Evolutionary conservation across 2,329 filamentous ascomycete species (phyloP).

Genomic region (Microsporum audouinii): DNA sequence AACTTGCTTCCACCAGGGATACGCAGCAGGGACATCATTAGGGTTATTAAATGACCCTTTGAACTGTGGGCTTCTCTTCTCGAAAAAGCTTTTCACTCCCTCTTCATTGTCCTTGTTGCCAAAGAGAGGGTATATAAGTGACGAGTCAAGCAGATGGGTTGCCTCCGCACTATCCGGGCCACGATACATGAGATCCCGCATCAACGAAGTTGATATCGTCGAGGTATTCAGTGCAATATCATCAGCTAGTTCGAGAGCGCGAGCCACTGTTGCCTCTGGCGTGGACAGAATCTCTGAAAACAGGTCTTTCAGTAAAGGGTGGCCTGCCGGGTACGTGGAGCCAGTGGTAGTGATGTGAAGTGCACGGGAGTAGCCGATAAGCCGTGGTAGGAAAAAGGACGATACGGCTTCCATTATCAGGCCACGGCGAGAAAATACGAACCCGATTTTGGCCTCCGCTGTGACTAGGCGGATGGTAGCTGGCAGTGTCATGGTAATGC

Average conservation of each 20-base stretch:
- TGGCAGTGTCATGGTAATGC: constrained; percentile 49
- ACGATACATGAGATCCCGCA: constrained; percentile 59
- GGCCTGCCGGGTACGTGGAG: constrained; percentile 44
- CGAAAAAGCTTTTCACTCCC: constrained; percentile 56
- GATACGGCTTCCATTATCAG: constrained; percentile 61
- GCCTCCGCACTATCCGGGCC: constrained; percentile 49
- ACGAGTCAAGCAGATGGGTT: constrained; percentile 55
- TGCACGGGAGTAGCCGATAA: constrained; percentile 55
- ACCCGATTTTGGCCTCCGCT: constrained; percentile 54
- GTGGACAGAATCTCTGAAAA: constrained; percentile 55
- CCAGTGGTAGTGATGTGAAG: constrained; percentile 58
- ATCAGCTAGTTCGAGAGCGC: constrained; percentile 54
- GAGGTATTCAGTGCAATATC: constrained; percentile 59
- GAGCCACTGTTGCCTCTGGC: constrained; percentile 49
- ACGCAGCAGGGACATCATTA: constrained; percentile 47
- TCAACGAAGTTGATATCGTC: constrained; percentile 51
- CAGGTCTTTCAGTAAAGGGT: constrained; percentile 44
- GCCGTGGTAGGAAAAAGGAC: constrained; percentile 59
- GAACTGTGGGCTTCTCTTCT: constrained; percentile 56
- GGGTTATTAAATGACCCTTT: constrained; percentile 39
- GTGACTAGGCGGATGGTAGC: constrained; percentile 48
- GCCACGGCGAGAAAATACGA: constrained; percentile 60
- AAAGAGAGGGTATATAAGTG: constrained; percentile 32
- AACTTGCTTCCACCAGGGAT: constrained; percentile 58
- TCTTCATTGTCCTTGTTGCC: constrained; percentile 50